These are phyloP conservation scores for Tuber borchii DNA, from an alignment of 495 filamentous ascomycete genomes.

Conservation along the genomic window DNA sequence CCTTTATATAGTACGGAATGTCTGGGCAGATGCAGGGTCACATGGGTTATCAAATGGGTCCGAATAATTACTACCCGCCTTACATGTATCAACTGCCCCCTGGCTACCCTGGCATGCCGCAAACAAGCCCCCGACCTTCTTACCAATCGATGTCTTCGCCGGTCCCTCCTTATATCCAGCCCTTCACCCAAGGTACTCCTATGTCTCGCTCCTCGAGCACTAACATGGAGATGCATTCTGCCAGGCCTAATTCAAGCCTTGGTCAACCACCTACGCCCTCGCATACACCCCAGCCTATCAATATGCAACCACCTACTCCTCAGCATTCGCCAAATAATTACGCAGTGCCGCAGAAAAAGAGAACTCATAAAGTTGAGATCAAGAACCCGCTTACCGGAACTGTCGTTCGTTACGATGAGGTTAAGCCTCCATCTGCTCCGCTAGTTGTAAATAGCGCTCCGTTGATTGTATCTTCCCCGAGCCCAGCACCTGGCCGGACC, in stretches of 20 bases:
- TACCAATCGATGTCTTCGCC: conserved; percentile 18
- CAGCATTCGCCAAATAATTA: neutral
- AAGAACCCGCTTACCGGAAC: conserved; percentile 26
- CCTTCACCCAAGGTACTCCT: conserved; percentile 5
- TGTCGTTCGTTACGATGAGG: neutral
- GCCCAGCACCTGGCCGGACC: conserved; percentile 56
- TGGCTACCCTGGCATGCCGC: conserved; percentile 11
- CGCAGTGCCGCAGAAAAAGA: neutral
- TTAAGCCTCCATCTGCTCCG: conserved; percentile 22
- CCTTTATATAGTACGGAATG: neutral
- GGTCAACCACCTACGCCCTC: conserved; percentile 34
- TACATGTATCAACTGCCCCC: neutral
- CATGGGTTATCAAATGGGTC: neutral
- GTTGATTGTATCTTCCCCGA: conserved; percentile 59
- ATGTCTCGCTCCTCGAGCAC: conserved; percentile 39
- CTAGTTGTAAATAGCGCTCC: conserved; percentile 52
- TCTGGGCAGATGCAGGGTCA: neutral
- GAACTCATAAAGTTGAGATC: conserved; percentile 15
- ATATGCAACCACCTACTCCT: conserved; percentile 18
- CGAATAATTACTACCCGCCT: neutral
- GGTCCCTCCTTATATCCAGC: conserved; percentile 9
- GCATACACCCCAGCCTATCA: conserved; percentile 33
- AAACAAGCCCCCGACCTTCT: conserved; percentile 30
- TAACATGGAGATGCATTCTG: conserved; percentile 35
- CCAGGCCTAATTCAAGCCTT: conserved; percentile 38